Percentiles rank a stretch among this genome's conserved stretches.
Evolutionary conservation across 169 alveolate genomes (phyloP).

Genomic region (Eimeria praecox): DNA sequence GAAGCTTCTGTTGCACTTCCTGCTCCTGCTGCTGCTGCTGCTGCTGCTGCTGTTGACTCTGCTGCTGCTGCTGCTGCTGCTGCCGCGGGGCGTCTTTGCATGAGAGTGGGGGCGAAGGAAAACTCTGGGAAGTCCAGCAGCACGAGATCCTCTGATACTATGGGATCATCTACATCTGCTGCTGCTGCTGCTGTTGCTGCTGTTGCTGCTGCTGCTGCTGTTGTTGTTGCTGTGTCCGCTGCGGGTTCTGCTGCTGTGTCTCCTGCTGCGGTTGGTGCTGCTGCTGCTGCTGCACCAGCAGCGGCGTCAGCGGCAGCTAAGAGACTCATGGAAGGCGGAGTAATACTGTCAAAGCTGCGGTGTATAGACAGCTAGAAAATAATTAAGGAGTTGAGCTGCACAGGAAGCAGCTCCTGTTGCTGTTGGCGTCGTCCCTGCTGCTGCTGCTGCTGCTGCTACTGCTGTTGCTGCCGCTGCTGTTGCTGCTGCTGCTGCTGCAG

Average conservation of each 20-base stretch:
- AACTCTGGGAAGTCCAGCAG: slow-evolving; percentile 70
- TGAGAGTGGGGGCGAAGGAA: slow-evolving; percentile 52
- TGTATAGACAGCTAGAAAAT: not conserved
- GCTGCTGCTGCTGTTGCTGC: slow-evolving; percentile 58
- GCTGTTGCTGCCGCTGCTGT: slow-evolving; percentile 40
- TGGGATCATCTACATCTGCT: slow-evolving; percentile 29
- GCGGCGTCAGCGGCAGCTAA: not conserved
- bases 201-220: slow-evolving; percentile 11
- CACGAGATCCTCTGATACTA: slow-evolving; percentile 52
- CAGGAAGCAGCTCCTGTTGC: not conserved
- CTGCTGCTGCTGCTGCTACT: slow-evolving; percentile 12
- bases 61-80: not conserved
- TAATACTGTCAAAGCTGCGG: not conserved
- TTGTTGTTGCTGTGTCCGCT: too few species aligned
- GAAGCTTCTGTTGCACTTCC: too few species aligned
- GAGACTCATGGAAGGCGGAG: not conserved
- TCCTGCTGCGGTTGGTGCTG: not conserved
- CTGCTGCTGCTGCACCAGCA: not conserved
- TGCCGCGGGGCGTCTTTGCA: not conserved
- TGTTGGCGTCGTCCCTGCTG: slow-evolving; percentile 5
- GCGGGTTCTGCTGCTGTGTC: not conserved
- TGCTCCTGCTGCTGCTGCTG: slow-evolving; percentile 10
- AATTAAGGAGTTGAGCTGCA: not conserved
- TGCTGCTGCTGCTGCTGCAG: slow-evolving; percentile 4
- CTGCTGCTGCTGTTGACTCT: slow-evolving; percentile 3